Base-by-base conservation (phyloP, 495 filamentous ascomycete species). In the Clavariopsis aquatica region DNA sequence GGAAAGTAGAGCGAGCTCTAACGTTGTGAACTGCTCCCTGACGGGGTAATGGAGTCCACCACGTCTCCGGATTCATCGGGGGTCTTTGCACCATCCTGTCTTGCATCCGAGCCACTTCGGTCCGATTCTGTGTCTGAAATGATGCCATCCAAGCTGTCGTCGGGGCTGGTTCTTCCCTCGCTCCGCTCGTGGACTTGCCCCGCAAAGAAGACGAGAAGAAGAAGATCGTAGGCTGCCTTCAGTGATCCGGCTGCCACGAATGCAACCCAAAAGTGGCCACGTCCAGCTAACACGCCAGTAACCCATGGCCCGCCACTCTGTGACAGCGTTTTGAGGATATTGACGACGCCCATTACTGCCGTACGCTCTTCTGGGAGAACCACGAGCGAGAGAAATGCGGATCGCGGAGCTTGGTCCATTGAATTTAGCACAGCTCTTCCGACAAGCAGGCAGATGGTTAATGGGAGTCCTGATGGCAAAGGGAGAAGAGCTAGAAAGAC, bases 381-480 rank as follows among this genome's bases (percentile, higher is more conserved):
- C 6, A 71, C 64, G 22, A 62, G 51, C 10, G 71, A 64, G 8
- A 72, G 31, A 51, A 72, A 72, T 0, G 92, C 90, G 0, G 87
- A 83, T 2, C 90, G 83, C 0, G 92, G 91, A 0, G 89, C 89
- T 62, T 89, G 84, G 69, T 96, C 91, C 90, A 94, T 94, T 66
- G 80, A 88, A 68, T 88, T 85, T 10, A 86, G 79, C 41, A 84
- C 84, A 0, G 88, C 82, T 12, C 91, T 83, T 6, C 61, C 49
- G 15, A 78, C 54, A n/a, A 93, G 76, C 28, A 91, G 75, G 15
- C 93, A 77, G 46, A 93, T 84, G 2, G 78, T 80, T 47, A 88
- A 78, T 2, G 86, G 78, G 22, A 89, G 61, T 26, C 15, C 87
- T 76, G 26, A 74, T 1, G 87, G 84, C 17, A 89, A 66, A 0